Base-by-base conservation (phyloP, 306 rosid genomes). In the Vicia villosa region DNA sequence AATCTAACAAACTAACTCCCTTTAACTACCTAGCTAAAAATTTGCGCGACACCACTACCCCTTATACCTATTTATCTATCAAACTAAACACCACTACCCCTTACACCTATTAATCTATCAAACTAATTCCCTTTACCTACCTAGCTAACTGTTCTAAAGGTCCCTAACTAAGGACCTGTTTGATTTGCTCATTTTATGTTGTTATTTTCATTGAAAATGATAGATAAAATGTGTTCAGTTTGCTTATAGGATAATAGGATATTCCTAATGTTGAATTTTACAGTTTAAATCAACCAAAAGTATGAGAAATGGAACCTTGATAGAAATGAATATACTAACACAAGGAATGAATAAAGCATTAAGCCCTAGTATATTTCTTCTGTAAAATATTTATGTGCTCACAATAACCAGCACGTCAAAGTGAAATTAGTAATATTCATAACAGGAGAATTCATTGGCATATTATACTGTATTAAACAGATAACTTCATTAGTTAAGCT, bases 361-460 rank as follows among this genome's bases (percentile, higher is more conserved):
- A 32, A 32, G 9, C 1, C 37, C 2, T 6, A 6, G 2, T 32
- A 5, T 32, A 30, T 32, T 32, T 32, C 37, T 30, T 30, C 8
- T 32, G 37, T 32, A 32, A 1, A 32, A 51, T 19, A 51, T 24
- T 41, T 14, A 1, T 56, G 19, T 56, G 66, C 58, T 47, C 41
- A 34, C 50, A 16, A 28, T 30, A 19, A 70, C 43, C 41, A 42
- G 15, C 22, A 59, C 34, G 30, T 22, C 14, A 37, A 36, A 51
- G 40, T 19, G 50, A 14, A 74, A 65, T 16, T 20, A 41, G 20
- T n/a, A 73, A 34, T 30, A 69, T 15, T 15, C 16, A 49, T 63
- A 54, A 10, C 24, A 5, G 34, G 13, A 49, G 16, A 64, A 68
- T 46, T 38, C 60, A 70, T 37, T 46, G 32, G 40, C 20, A 54